phyloP scores from a whole-genome alignment of 768 basidiomycete species.

The Leucosporidium scottii region DNA sequence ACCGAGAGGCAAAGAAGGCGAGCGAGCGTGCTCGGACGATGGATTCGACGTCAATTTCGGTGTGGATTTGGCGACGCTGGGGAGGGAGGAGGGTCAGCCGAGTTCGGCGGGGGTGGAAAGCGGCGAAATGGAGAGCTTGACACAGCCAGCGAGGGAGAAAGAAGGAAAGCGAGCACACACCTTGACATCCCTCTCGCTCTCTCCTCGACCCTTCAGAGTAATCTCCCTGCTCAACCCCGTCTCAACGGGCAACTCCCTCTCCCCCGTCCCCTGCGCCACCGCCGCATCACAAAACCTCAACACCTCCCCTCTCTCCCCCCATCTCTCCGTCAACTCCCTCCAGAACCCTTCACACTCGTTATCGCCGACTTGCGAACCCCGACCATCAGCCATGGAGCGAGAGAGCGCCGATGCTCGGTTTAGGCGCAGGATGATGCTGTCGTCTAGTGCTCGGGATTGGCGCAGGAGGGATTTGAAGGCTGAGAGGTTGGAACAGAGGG shows the following conservation, averaged over 20 bases:
- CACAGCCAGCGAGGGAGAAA: not conserved
- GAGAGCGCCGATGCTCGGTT: conserved; percentile 2
- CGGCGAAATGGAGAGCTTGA: not conserved
- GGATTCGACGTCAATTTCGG: conserved; percentile 1
- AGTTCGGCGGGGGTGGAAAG: not conserved
- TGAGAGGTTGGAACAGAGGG: not conserved
- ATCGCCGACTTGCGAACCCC: not conserved
- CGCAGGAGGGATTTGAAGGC: conserved; percentile 4
- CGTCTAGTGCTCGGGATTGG: conserved; percentile 2
- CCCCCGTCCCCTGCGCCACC: not conserved
- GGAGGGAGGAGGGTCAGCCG: not conserved
- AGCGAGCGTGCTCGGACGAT: not conserved
- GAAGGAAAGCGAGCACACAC: not conserved
- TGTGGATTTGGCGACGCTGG: not conserved
- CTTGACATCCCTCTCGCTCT: not conserved
- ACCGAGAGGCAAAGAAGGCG: not conserved
- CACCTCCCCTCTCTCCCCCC: conserved; percentile 2
- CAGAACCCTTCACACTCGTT: conserved; percentile 2
- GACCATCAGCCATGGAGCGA: not conserved
- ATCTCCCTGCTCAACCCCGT: not conserved
- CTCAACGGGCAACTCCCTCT: not conserved
- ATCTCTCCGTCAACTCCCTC: not conserved
- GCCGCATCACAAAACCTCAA: conserved; percentile 7
- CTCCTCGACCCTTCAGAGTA: not conserved
- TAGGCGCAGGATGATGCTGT: not conserved